Conservation (phyloP, 345 rosid species). For the Eucalyptus rudis region DNA sequence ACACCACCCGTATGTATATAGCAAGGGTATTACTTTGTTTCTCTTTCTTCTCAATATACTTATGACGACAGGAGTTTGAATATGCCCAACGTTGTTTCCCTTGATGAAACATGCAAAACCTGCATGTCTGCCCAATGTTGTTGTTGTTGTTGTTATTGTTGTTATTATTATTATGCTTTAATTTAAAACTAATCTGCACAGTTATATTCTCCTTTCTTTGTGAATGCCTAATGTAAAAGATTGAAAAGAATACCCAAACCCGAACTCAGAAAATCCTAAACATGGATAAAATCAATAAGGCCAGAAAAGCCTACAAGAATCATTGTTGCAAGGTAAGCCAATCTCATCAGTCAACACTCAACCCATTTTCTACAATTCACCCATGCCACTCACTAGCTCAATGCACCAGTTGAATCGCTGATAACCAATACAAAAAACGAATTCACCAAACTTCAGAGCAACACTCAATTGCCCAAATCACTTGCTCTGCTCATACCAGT, state of each 20-base stretch:
- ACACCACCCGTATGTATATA: not conserved
- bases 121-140: not conserved
- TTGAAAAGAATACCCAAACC: not conserved
- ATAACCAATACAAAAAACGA: not conserved
- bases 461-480: not conserved
- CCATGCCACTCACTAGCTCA: not conserved
- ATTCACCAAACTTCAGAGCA: not conserved
- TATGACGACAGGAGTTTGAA: not conserved
- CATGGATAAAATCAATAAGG: not conserved
- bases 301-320: not conserved
- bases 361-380: not conserved
- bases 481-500: not conserved
- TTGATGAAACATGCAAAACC: not conserved
- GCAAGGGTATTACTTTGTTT: not conserved
- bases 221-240: not conserved
- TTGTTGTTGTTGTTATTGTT: no score
- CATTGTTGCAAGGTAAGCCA: not conserved
- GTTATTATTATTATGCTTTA: not conserved
- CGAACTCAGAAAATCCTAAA: not conserved
- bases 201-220: not conserved
- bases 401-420: not conserved
- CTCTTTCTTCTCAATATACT: not conserved
- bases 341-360: not conserved
- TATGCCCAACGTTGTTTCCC: not conserved
- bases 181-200: not conserved